Base-by-base conservation (phyloP, 257 asterid species). In the Solanum gandarillasii region DNA sequence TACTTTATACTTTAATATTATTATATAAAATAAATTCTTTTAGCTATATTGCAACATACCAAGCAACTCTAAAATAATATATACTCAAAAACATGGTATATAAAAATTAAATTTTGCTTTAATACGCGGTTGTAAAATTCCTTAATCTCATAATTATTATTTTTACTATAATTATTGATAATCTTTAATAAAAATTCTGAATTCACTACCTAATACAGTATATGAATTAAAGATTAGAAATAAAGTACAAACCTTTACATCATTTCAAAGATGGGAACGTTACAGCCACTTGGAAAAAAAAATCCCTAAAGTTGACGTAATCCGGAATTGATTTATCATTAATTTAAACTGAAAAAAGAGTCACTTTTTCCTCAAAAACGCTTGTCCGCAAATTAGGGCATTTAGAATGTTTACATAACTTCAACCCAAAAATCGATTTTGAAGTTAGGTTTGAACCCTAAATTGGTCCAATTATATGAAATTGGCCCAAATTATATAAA, bases 141-240 rank as follows among this genome's bases (percentile, higher is more conserved):
- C 9, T 48, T 46, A 46, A 46, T 0, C 6, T 5, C 18, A 43
- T 12, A 12, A 43, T 43, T 43, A 12, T 12, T 43, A 12, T 43
- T 12, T 43, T 43, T 43, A 43, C 0, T 43, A 43, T 12, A 43
- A 46, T 0, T 0, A 43, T 48, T 13, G 0, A 13, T 1, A 13
- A 13, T 48, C 2, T 13, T 55, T 55, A 55, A 7, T 20, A 2
- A 18, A 55, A 55, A 55, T 18, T 55, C 4, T 18, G 4, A 20
- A 6, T 55, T 0, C 4, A 0, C 1, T 18, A 55, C 0, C 4
- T 46, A 46, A 46, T 46, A 46, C 1, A 1, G 1, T 18, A 55
- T 55, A 6, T 55, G 68, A 58, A 58, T 58, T 58, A 58, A 21
- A n/a, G 7, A 68, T 27, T 31, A 71, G 52, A 39, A 23, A 25